Base-by-base conservation (phyloP, 257 asterid genomes). In the Oldenlandia corymbosa region DNA sequence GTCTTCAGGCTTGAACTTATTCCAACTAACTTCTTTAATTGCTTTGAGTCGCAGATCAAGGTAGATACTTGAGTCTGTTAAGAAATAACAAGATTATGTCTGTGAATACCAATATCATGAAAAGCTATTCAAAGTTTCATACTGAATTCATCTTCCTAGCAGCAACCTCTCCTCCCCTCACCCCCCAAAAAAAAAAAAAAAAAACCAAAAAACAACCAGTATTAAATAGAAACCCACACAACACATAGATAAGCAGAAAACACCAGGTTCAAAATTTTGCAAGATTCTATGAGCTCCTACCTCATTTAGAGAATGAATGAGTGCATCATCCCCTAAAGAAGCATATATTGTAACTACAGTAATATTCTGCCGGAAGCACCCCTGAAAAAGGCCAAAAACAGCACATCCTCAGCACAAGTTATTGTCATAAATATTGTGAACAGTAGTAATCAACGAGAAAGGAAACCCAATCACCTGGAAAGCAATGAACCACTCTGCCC, bases 271-370 rank as follows among this genome's bases (percentile, higher is more conserved):
- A 21, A 58, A 41, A 47, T 36, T 47, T 10, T 24, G 27, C 10
- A 60, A 23, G 32, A 51, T 20, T 39, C n/a, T 31, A 24, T 30
- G 18, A n/a, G 71, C 48, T 27, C 54, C 42, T 43, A 90, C 97
- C 97, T 87, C 97, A 78, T 85, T 91, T 58, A 91, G 68, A 37
- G 97, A 88, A 75, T 91, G 88, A 62, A 88, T 68, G 41, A 91
- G 80, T 32, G 97, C 97, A 51, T 91, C 97, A 43, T 88, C 96
- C 46, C 96, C 96, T 67, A 91, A 78, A 69, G 96, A 81, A 69
- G 96, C 84, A 81, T 91, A 88, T 52, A 91, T 85, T 62, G 96
- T 91, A 73, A 91, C 96, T 32, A 91, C 86, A 41, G 94, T 91
- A 71, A 88, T 69, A 66, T 82, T 91, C 78, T 88, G 95, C 68